Percentiles rank a stretch among this genome's conserved stretches.
These are phyloP conservation scores for Gnaphalium uliginosum DNA, from an alignment of 129 eudicot species.

Conservation along the genomic window DNA sequence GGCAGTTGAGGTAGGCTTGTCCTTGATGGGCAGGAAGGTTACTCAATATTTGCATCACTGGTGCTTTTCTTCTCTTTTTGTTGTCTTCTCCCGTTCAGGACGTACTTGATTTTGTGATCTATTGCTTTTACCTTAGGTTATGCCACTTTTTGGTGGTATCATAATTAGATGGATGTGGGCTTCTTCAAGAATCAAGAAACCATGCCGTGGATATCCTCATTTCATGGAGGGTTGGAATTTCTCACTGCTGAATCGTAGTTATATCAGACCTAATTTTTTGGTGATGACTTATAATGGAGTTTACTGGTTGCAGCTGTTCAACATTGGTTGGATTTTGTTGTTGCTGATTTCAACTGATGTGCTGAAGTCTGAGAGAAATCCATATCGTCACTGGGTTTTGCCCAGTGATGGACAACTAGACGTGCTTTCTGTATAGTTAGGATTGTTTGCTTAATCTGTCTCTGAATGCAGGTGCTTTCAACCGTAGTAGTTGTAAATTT, in stretches of 20 bases:
- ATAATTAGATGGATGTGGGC: slow-evolving; percentile 50
- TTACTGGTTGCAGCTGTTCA: slow-evolving; percentile 70
- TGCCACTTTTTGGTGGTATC: slow-evolving; percentile 49
- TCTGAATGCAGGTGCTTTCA: slow-evolving; percentile 72
- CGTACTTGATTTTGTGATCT: slow-evolving; percentile 62
- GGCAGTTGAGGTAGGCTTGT: slow-evolving; percentile 60
- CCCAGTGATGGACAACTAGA: slow-evolving; percentile 47
- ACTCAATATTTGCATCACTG: slow-evolving; percentile 44
- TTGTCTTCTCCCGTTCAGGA: slow-evolving; percentile 30
- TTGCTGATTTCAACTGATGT: slow-evolving; percentile 83
- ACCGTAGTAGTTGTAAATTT: slow-evolving; percentile 32
- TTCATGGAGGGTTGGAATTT: slow-evolving; percentile 60
- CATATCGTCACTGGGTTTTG: slow-evolving; percentile 50
- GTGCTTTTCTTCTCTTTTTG: slow-evolving; percentile 36
- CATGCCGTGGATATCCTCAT: slow-evolving; percentile 43
- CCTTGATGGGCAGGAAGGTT: slow-evolving; percentile 46
- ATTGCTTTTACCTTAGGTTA: slow-evolving; percentile 73
- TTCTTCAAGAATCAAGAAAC: slow-evolving; percentile 52
- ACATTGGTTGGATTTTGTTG: slow-evolving; percentile 60
- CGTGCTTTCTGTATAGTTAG: slow-evolving; percentile 37
- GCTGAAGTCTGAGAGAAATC: slow-evolving; percentile 63
- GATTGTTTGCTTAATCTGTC: slow-evolving; percentile 48
- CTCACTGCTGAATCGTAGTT: slow-evolving; percentile 54
- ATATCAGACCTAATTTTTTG: slow-evolving; percentile 45
- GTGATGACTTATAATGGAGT: slow-evolving; percentile 38